Conservation (phyloP, 1,139 yeast genomes). For the Suhomyces taliae region DNA sequence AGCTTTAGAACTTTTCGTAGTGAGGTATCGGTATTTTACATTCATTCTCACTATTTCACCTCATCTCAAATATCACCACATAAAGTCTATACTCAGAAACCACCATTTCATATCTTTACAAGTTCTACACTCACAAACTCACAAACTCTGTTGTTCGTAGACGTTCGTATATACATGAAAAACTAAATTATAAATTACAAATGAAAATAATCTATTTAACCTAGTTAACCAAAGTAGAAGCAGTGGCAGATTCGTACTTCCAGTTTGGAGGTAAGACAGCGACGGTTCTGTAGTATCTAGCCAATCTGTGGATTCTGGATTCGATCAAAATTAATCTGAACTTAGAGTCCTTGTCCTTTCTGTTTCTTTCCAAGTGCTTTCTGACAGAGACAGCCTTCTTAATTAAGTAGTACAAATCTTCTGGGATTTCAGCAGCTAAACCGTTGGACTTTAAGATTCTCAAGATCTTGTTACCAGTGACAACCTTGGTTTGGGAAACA, state of each 20-base stretch:
- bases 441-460: constrained; percentile 99
- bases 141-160: not conserved
- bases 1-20: too few relatives aligned
- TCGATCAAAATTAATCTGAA: constrained; percentile 99
- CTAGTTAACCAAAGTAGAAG: constrained; percentile 99
- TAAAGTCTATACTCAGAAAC: too few relatives aligned
- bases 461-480: constrained; percentile 99
- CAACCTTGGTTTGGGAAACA: constrained; percentile 95
- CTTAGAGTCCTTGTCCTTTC: constrained; percentile 99
- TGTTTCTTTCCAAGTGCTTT: constrained; percentile 99
- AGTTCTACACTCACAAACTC: not conserved
- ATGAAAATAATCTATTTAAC: constrained; percentile 17
- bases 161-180: not conserved
- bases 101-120: too few relatives aligned
- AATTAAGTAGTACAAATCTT: constrained; percentile 97
- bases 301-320: constrained; percentile 99
- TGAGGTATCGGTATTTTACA: too few relatives aligned
- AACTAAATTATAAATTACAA: constrained; percentile 8
- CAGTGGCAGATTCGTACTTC: constrained; percentile 99
- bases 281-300: constrained; percentile 99
- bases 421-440: constrained; percentile 99
- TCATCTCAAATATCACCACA: too few relatives aligned
- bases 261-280: constrained; percentile 99
- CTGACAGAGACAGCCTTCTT: constrained; percentile 99
- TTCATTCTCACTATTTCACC: too few relatives aligned